phyloP scores from a whole-genome alignment of 1,284 basidiomycete species.

The Blastosporella zonata region DNA sequence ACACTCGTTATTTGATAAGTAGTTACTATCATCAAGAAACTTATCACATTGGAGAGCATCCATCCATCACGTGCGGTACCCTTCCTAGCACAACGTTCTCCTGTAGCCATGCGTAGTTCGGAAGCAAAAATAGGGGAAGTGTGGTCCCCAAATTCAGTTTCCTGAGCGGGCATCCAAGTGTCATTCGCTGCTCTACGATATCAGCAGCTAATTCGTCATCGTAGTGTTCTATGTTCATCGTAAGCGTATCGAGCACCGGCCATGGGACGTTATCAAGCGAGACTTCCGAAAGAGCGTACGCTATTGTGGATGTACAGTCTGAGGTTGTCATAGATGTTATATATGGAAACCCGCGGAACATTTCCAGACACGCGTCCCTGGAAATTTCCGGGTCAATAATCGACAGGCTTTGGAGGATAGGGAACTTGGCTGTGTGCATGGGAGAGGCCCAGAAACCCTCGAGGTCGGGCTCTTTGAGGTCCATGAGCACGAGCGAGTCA shows the following conservation, averaged over 20 bases:
- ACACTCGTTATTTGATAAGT: neutral
- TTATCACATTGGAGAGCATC: conserved; percentile 23
- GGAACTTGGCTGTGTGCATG: conserved; percentile 24
- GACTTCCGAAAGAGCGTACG: conserved; percentile 16
- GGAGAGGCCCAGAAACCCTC: conserved; percentile 26
- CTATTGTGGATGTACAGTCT: conserved; percentile 22
- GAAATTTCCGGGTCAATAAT: conserved; percentile 37
- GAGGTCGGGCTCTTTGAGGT: conserved; percentile 34
- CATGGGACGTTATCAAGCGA: conserved; percentile 24
- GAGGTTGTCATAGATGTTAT: conserved; percentile 31
- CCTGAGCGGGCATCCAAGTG: conserved; percentile 22
- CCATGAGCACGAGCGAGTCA: conserved; percentile 36
- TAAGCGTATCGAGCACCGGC: conserved; percentile 31
- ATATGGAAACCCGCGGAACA: conserved; percentile 31
- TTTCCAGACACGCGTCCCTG: conserved; percentile 23
- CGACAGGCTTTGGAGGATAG: conserved; percentile 28
- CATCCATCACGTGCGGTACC: conserved; percentile 21
- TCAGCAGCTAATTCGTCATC: conserved; percentile 23
- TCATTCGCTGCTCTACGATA: conserved; percentile 22
- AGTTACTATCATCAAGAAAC: conserved; percentile 23
- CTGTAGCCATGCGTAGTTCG: conserved; percentile 11
- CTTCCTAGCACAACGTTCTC: conserved; percentile 19
- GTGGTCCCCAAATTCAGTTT: conserved; percentile 23
- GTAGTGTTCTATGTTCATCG: conserved; percentile 24
- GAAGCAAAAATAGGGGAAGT: conserved; percentile 9